Evolutionary conservation across 2,329 filamentous ascomycete genomes (phyloP).

Genomic region (Botrytis paeoniae): DNA sequence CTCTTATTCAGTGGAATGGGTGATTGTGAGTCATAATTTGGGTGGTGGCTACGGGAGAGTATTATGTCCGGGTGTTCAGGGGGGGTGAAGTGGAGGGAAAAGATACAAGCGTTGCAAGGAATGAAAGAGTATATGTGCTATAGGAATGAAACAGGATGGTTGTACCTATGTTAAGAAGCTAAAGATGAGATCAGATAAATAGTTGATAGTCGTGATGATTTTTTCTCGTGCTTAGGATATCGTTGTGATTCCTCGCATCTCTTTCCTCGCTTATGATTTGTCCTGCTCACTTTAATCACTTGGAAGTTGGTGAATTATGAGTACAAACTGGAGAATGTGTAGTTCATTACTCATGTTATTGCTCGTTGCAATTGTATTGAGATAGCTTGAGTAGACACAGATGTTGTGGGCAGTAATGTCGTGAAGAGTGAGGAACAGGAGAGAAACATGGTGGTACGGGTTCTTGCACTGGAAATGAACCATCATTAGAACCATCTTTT

Average conservation of each 20-base stretch:
- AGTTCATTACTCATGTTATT: neutral
- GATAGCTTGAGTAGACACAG: neutral
- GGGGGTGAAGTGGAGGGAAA: neutral
- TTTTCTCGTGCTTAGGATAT: neutral
- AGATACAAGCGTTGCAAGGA: neutral
- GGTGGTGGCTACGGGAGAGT: too few species aligned
- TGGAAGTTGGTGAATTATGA: neutral
- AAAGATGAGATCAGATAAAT: neutral
- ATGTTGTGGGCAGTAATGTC: neutral
- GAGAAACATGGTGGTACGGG: neutral
- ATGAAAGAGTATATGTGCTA: constrained; percentile 1
- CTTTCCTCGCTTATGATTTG: neutral
- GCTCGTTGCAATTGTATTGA: neutral
- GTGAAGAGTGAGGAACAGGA: neutral
- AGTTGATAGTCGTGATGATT: constrained; percentile 5
- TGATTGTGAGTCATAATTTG: constrained; percentile 6
- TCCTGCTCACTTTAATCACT: neutral
- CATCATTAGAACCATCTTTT: neutral
- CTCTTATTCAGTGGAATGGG: neutral
- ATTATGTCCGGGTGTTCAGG: neutral
- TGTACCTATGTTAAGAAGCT: neutral
- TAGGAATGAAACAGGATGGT: neutral
- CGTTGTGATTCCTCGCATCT: neutral
- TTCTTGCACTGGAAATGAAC: neutral
- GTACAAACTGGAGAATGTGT: neutral